Evolutionary conservation across 352 stramenopile genomes (phyloP).

Genomic region (Globisporangium radiosum): DNA sequence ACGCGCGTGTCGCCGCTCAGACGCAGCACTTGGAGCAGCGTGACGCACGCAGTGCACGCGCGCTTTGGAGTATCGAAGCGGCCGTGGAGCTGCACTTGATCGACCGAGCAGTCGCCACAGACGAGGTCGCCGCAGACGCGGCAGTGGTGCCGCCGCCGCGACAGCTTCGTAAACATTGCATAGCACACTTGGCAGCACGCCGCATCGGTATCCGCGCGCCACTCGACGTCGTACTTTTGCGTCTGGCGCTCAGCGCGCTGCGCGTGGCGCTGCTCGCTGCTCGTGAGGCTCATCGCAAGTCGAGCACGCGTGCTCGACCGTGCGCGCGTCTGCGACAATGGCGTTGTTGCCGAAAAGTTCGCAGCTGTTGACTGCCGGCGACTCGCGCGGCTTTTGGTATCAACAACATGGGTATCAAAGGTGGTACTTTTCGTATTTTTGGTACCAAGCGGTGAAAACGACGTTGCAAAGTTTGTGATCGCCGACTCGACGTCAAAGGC

Average conservation of each 20-base stretch:
- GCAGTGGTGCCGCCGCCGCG: slow-evolving; percentile 71
- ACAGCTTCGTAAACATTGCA: slow-evolving; percentile 65
- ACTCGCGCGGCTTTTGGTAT: no score
- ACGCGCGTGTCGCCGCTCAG: slow-evolving; percentile 38
- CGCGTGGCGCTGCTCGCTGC: slow-evolving; percentile 8
- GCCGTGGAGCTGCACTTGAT: slow-evolving; percentile 45
- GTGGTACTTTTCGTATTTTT: no score
- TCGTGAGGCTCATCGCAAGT: slow-evolving; percentile 14
- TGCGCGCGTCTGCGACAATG: slow-evolving; percentile 10
- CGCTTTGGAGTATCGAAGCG: slow-evolving; percentile 50
- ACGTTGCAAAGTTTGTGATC: slow-evolving; percentile 22
- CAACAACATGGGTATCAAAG: no score
- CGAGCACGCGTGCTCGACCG: slow-evolving; percentile 26
- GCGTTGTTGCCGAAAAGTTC: neutral
- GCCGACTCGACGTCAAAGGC: slow-evolving; percentile 19
- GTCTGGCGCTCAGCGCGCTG: slow-evolving; percentile 20
- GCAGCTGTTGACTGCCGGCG: neutral
- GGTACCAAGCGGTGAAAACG: slow-evolving; percentile 7
- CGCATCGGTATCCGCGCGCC: slow-evolving; percentile 51
- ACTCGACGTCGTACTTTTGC: slow-evolving; percentile 69
- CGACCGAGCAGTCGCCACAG: slow-evolving; percentile 62
- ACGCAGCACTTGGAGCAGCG: slow-evolving; percentile 49
- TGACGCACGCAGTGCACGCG: slow-evolving; percentile 54
- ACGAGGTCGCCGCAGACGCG: slow-evolving; percentile 74
- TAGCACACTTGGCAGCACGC: slow-evolving; percentile 64